Evolutionary conservation across 2,329 filamentous ascomycete genomes (phyloP).

Genomic region (Alternaria burnsii): DNA sequence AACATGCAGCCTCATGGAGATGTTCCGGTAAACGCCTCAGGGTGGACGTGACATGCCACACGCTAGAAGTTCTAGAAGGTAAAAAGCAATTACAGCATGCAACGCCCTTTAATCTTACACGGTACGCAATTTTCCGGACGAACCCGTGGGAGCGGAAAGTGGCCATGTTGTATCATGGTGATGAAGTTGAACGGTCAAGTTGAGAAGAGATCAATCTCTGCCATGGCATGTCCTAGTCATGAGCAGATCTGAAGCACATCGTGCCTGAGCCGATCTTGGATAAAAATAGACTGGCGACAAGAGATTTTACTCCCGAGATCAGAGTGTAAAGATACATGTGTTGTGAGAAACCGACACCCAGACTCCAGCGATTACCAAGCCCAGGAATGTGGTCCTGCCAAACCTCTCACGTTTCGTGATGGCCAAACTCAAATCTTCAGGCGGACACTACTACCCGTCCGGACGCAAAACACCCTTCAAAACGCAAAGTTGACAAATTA

Average conservation of each 20-base stretch:
- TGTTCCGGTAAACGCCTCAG: slow-evolving; percentile 9
- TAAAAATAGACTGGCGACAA: slow-evolving; percentile 22
- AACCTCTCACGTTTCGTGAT: slow-evolving; percentile 47
- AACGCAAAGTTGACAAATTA: slow-evolving; percentile 45
- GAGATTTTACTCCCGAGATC: slow-evolving; percentile 17
- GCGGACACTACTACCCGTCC: slow-evolving; percentile 13
- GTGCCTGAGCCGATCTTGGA: slow-evolving; percentile 25
- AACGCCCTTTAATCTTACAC: slow-evolving; percentile 20
- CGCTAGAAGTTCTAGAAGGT: slow-evolving; percentile 19
- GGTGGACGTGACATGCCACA: not conserved
- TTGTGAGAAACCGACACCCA: slow-evolving; percentile 29
- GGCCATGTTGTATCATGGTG: not conserved
- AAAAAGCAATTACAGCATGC: slow-evolving; percentile 17
- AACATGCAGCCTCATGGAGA: slow-evolving; percentile 14
- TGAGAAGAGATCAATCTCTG: not conserved
- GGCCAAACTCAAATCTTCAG: slow-evolving; percentile 25
- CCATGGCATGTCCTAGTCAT: slow-evolving; percentile 8
- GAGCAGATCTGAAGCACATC: slow-evolving; percentile 25
- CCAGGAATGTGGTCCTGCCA: slow-evolving; percentile 32
- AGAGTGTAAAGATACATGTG: slow-evolving; percentile 16
- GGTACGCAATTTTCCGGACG: slow-evolving; percentile 8
- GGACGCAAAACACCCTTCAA: slow-evolving; percentile 24
- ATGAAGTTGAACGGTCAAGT: slow-evolving; percentile 9
- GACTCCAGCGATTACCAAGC: slow-evolving; percentile 29
- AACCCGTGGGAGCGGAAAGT: not conserved